Percentiles rank a stretch among this genome's conserved stretches.
phyloP scores from a whole-genome alignment of 768 basidiomycete species.

The Auricularia sp. region DNA sequence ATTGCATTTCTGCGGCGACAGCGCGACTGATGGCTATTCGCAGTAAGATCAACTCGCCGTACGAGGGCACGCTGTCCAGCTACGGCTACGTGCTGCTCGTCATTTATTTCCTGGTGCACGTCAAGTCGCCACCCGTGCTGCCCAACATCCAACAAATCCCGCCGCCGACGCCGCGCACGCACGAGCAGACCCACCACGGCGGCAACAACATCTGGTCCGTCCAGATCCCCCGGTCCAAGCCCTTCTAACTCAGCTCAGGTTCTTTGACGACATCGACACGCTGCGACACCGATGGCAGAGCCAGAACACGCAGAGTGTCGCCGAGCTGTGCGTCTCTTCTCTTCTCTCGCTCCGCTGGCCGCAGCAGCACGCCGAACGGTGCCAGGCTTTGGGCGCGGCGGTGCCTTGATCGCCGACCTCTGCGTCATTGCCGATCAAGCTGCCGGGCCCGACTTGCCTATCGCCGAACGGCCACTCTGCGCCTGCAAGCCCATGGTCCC shows the following conservation, averaged over 20 bases:
- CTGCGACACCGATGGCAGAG: conserved; percentile 88
- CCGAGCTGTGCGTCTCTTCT: conserved; percentile 61
- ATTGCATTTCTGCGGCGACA: background rate
- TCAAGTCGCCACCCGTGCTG: conserved; percentile 92
- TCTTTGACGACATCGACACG: conserved; percentile 95
- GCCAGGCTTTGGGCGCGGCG: too few species aligned
- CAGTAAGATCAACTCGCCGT: conserved; percentile 98
- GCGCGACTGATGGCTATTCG: background rate
- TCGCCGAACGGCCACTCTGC: background rate
- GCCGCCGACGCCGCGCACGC: conserved; percentile 26
- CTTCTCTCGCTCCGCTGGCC: background rate
- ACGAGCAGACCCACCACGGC: conserved; percentile 40
- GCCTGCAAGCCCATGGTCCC: background rate
- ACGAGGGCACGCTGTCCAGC: conserved; percentile 90
- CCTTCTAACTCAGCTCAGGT: conserved; percentile 35
- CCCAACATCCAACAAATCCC: conserved; percentile 95
- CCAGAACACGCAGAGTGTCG: conserved; percentile 85
- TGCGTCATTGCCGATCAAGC: background rate
- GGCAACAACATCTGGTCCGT: conserved; percentile 67
- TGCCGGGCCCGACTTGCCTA: background rate
- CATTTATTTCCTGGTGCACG: conserved; percentile 94
- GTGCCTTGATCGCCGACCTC: background rate
- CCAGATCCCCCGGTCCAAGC: conserved; percentile 5
- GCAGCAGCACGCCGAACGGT: too few species aligned
- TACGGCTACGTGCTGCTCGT: conserved; percentile 98